These are phyloP conservation scores for Prunus persica DNA, from an alignment of 306 rosid species.

Conservation along the genomic window DNA sequence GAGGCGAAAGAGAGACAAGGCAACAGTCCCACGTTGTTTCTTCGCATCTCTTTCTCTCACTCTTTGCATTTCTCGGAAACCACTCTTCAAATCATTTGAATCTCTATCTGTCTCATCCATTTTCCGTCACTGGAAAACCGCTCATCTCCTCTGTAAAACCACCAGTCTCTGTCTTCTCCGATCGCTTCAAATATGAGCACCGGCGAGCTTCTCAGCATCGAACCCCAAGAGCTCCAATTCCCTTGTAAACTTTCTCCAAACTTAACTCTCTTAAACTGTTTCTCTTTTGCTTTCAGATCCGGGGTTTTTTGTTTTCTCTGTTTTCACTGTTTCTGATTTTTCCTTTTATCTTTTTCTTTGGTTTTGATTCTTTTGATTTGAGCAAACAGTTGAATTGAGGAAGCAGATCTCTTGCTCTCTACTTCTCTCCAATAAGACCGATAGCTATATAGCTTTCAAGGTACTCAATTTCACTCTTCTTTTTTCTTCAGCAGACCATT, in stretches of 20 bases:
- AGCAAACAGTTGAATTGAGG: constrained; percentile 67
- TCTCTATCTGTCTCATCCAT: not conserved
- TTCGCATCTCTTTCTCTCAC: constrained; percentile 10
- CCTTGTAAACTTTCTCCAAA: constrained; percentile 44
- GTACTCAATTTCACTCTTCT: constrained; percentile 29
- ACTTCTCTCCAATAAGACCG: constrained; percentile 67
- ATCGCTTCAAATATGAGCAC: constrained; percentile 59
- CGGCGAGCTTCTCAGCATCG: constrained; percentile 75
- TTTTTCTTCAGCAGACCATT: not conserved
- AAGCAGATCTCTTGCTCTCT: constrained; percentile 94
- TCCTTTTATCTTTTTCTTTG: not conserved
- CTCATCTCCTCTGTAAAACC: constrained; percentile 25
- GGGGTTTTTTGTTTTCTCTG: not conserved
- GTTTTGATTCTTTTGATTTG: constrained; percentile 1
- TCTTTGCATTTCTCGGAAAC: constrained; percentile 23
- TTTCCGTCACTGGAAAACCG: constrained; percentile 22
- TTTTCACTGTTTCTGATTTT: constrained; percentile 29
- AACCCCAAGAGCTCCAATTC: constrained; percentile 85
- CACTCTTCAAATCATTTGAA: constrained; percentile 4
- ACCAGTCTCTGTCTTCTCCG: constrained; percentile 24
- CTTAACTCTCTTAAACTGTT: not conserved
- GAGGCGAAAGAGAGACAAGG: constrained; percentile 25
- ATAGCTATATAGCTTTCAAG: constrained; percentile 78
- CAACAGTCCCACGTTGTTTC: constrained; percentile 49
- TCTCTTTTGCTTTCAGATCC: constrained; percentile 28